phyloP scores from a whole-genome alignment of 345 rosid genomes.

The Eucalyptus sp. region DNA sequence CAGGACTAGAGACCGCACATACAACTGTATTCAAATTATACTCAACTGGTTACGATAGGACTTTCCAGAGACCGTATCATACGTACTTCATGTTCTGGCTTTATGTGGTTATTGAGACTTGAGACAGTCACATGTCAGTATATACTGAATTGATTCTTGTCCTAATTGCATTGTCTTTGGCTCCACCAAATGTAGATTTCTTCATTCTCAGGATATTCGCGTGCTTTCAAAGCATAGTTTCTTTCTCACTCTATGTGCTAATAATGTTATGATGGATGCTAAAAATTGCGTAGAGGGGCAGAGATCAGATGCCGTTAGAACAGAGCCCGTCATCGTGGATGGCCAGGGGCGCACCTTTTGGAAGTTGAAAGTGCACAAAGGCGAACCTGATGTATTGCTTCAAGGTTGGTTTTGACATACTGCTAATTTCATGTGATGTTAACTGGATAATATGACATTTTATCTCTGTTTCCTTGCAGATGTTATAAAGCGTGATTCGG shows the following conservation, averaged over 20 bases:
- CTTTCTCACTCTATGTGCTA: background rate
- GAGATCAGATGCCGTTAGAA: constrained; percentile 62
- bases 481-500: constrained; percentile 19
- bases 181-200: background rate
- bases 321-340: constrained; percentile 37
- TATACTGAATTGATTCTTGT: background rate
- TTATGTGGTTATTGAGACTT: background rate
- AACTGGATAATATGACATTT: background rate
- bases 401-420: constrained; percentile 41
- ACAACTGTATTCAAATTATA: background rate
- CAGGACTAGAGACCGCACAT: background rate
- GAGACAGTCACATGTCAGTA: background rate
- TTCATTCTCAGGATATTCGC: background rate
- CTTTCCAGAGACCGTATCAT: background rate
- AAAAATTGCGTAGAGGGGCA: constrained; percentile 14
- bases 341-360: constrained; percentile 44
- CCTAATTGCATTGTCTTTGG: background rate
- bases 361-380: constrained; percentile 36
- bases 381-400: constrained; percentile 34
- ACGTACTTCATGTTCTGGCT: background rate
- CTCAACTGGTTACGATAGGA: background rate
- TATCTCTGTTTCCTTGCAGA: constrained; percentile 13
- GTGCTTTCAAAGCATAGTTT: background rate
- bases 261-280: background rate
- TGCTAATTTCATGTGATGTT: background rate